Evolutionary conservation across 2,329 filamentous ascomycete genomes (phyloP).

Genomic region (Trichophyton mentagrophytes): DNA sequence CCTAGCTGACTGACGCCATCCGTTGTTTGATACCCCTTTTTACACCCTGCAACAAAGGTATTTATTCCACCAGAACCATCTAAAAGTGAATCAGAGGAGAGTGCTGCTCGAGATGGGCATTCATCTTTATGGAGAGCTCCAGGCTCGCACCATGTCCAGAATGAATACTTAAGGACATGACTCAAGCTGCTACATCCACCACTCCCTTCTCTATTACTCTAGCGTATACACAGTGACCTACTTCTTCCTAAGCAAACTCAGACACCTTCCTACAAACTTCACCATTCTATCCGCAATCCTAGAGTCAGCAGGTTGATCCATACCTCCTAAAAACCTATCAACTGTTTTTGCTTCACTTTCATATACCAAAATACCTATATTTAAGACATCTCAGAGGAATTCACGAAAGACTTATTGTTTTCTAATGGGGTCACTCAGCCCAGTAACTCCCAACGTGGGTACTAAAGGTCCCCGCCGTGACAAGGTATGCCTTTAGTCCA

Average conservation of each 20-base stretch:
- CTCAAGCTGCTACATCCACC: not conserved
- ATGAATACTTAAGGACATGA: not conserved
- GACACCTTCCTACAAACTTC: not conserved
- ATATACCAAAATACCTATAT: not conserved
- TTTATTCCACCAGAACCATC: not conserved
- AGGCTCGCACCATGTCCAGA: not conserved
- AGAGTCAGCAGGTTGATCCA: not conserved
- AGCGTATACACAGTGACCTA: not conserved
- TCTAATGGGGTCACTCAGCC: not conserved
- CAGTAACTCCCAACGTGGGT: not conserved
- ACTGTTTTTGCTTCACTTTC: not conserved
- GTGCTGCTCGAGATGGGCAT: not conserved
- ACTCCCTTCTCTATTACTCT: not conserved
- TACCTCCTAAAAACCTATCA: not conserved
- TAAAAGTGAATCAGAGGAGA: not conserved
- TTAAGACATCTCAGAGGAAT: not conserved
- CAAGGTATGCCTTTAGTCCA: not conserved
- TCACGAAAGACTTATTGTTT: not conserved
- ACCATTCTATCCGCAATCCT: not conserved
- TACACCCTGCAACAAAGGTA: not conserved
- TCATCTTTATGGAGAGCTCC: not conserved
- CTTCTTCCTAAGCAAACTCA: not conserved
- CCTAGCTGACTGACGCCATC: not conserved
- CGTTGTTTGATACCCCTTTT: not conserved
- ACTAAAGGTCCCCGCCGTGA: not conserved